phyloP scores from a whole-genome alignment of 2,329 filamentous ascomycete genomes.

The Cryphonectria radicalis region DNA sequence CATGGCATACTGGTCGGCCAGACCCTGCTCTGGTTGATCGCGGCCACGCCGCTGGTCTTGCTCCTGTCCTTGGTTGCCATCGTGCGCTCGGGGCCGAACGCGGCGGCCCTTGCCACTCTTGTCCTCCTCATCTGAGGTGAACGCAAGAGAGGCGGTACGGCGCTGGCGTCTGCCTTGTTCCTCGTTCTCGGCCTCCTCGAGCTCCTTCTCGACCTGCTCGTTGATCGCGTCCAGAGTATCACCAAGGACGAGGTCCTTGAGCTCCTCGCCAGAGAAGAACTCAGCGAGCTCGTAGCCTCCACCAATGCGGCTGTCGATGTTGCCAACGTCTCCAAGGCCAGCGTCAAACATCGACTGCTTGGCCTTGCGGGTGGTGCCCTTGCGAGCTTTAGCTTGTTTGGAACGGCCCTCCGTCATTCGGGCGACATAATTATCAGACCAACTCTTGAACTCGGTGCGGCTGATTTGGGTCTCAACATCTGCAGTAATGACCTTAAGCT shows the following conservation, averaged over 20 bases:
- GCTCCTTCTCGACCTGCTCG: conserved; percentile 30
- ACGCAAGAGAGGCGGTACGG: conserved; percentile 50
- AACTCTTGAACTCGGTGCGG: conserved; percentile 43
- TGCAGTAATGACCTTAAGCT: conserved; percentile 34
- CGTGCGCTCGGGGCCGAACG: conserved; percentile 43
- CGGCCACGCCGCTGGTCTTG: conserved; percentile 16
- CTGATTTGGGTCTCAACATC: conserved; percentile 43
- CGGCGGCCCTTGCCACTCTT: conserved; percentile 39
- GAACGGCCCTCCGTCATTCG: conserved; percentile 56
- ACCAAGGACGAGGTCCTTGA: conserved; percentile 40
- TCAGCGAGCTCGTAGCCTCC: conserved; percentile 50
- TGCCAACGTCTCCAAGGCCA: conserved; percentile 44
- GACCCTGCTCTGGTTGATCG: conserved; percentile 31
- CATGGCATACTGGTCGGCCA: conserved; percentile 28
- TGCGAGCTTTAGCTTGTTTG: conserved; percentile 44
- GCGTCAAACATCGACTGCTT: conserved; percentile 46
- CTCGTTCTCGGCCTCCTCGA: conserved; percentile 28
- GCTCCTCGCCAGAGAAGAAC: conserved; percentile 49
- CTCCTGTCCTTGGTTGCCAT: conserved; percentile 30
- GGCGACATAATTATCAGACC: conserved; percentile 48
- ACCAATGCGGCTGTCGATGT: conserved; percentile 37
- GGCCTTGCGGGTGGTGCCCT: conserved; percentile 38
- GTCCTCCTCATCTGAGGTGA: conserved; percentile 42
- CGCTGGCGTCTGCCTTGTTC: conserved; percentile 39
- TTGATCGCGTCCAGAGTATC: conserved; percentile 22